These are phyloP conservation scores for Ustilaginoidea virens DNA, from an alignment of 2,329 filamentous ascomycete genomes.

Conservation along the genomic window DNA sequence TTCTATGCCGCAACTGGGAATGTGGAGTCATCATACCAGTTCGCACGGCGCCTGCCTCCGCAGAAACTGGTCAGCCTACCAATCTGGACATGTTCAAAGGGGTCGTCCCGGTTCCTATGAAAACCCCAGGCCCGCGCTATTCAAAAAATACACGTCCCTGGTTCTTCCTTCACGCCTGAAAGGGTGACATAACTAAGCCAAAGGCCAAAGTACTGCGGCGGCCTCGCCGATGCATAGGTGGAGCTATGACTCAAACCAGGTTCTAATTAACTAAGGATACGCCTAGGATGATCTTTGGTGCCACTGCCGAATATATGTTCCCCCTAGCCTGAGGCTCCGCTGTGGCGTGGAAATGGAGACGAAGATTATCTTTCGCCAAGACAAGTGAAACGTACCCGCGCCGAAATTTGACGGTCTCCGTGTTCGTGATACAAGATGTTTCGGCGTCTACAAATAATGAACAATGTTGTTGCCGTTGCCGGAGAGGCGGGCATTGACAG, in stretches of 20 bases:
- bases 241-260: too few relatives aligned
- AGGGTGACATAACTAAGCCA: slow-evolving; percentile 1
- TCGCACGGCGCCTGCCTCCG: too few relatives aligned
- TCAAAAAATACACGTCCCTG: slow-evolving; percentile 23
- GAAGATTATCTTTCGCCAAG: background rate
- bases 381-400: background rate
- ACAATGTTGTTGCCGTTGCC: too few relatives aligned
- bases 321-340: slow-evolving; percentile 1
- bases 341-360: slow-evolving; percentile 1
- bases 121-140: slow-evolving; percentile 38
- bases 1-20: slow-evolving; percentile 89
- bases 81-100: slow-evolving; percentile 30
- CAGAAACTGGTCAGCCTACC: slow-evolving; percentile 6
- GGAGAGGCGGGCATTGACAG: too few relatives aligned
- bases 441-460: too few relatives aligned
- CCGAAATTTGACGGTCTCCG: background rate
- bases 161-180: slow-evolving; percentile 21
- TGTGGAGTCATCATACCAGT: slow-evolving; percentile 71
- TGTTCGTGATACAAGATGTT: too few relatives aligned
- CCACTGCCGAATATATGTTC: slow-evolving; percentile 2
- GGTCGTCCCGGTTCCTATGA: slow-evolving; percentile 48
- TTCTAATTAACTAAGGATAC: too few relatives aligned
- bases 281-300: too few relatives aligned
- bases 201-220: slow-evolving; percentile 1
- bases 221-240: slow-evolving; percentile 1